A percentile compares a stretch with the other conserved stretches of the same genome.
phyloP scores from a whole-genome alignment of 805 yeast species.

The Metschnikowia cerradonensis region DNA sequence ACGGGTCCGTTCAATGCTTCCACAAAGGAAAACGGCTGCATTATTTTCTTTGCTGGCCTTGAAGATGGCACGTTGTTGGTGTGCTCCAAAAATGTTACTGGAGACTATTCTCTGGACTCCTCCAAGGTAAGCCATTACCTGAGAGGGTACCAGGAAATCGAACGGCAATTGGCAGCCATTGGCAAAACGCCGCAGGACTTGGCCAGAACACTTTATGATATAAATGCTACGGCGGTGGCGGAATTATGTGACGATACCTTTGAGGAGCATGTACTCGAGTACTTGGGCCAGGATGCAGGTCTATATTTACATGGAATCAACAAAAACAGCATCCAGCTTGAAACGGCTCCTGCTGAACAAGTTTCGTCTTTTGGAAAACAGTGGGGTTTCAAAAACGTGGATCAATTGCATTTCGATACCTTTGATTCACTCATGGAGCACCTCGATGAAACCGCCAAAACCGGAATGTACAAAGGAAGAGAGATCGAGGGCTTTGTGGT shows the following conservation, averaged over 20 bases:
- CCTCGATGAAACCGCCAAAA: constrained; percentile 51
- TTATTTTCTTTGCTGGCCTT: constrained; percentile 75
- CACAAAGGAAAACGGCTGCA: constrained; percentile 91
- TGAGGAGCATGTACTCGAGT: constrained; percentile 89
- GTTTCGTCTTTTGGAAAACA: constrained; percentile 57
- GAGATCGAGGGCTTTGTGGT: constrained; percentile 95
- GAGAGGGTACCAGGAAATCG: constrained; percentile 61
- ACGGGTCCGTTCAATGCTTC: constrained; percentile 78
- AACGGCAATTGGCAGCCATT: constrained; percentile 43
- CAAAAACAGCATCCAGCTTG: constrained; percentile 56
- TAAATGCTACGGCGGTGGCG: constrained; percentile 77
- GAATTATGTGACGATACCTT: constrained; percentile 90
- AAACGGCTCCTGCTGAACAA: constrained; percentile 56
- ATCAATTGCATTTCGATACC: constrained; percentile 38
- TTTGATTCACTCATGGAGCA: constrained; percentile 45
- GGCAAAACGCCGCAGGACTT: constrained; percentile 46
- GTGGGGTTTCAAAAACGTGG: constrained; percentile 70
- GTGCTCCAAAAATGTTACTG: constrained; percentile 89
- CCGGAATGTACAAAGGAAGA: constrained; percentile 65
- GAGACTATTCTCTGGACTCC: constrained; percentile 32
- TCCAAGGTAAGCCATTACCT: constrained; percentile 61
- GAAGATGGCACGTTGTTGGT: constrained; percentile 74
- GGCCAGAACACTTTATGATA: constrained; percentile 48
- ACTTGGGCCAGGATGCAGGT: constrained; percentile 65
- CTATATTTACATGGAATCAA: constrained; percentile 89